phyloP scores from a whole-genome alignment of 805 yeast species.

The Hanseniaspora valbyensis region DNA sequence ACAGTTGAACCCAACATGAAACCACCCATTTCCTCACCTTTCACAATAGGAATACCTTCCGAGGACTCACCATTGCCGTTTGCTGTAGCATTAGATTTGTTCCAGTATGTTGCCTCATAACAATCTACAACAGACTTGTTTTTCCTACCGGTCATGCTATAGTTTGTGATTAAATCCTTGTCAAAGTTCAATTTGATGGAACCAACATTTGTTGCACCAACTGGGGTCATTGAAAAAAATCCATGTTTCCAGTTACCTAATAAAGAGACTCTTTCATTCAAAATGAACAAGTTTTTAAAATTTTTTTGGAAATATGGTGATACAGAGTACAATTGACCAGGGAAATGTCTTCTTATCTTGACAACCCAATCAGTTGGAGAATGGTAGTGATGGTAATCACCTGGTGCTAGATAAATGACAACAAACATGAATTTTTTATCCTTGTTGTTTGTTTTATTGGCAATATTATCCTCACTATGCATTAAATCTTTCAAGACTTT shows the following conservation, averaged over 20 bases:
- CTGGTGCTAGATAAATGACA: constrained; percentile 93
- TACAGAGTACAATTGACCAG: constrained; percentile 89
- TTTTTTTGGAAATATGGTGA: constrained; percentile 93
- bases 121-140: constrained; percentile 41
- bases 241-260: constrained; percentile 96
- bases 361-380: constrained; percentile 96
- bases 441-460: constrained; percentile 15
- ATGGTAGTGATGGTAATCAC: constrained; percentile 94
- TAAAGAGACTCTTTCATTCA: constrained; percentile 90
- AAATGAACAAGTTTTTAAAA: constrained; percentile 71
- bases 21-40: constrained; percentile 96
- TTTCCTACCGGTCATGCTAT: constrained; percentile 30
- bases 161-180: constrained; percentile 77
- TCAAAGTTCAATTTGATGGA: constrained; percentile 87
- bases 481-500: constrained; percentile 31
- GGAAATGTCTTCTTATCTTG: constrained; percentile 83
- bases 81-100: constrained; percentile 20
- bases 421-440: constrained; percentile 66
- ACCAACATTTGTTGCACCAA: constrained; percentile 98
- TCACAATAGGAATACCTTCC: constrained; percentile 78
- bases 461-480: constrained; percentile 18
- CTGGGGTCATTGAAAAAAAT: constrained; percentile 96
- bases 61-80: constrained; percentile 58
- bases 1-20: constrained; percentile 92
- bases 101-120: constrained; percentile 84